These are phyloP conservation scores for Aspergillus panamensis DNA, from an alignment of 495 filamentous ascomycete genomes.

Conservation along the genomic window DNA sequence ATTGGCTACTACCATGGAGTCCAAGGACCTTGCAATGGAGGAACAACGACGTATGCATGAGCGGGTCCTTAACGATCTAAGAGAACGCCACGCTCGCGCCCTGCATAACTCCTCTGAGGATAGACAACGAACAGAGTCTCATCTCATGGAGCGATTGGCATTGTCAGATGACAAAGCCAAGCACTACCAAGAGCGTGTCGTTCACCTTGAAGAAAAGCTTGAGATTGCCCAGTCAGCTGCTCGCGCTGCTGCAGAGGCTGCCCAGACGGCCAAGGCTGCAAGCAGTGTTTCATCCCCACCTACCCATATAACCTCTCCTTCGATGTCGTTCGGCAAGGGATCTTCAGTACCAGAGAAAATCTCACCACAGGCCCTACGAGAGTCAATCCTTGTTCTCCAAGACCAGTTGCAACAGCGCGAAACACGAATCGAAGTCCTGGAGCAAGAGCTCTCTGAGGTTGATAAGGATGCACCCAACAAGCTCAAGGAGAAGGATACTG, in stretches of 20 bases:
- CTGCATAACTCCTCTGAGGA: slow-evolving; percentile 69
- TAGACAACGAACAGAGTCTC: slow-evolving; percentile 62
- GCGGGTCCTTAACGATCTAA: slow-evolving; percentile 58
- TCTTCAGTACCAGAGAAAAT: slow-evolving; percentile 74
- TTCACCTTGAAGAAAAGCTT: slow-evolving; percentile 82
- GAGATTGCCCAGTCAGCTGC: slow-evolving; percentile 89
- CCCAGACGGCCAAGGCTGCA: slow-evolving; percentile 58
- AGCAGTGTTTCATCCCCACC: slow-evolving; percentile 29
- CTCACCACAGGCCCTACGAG: slow-evolving; percentile 87
- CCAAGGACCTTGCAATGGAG: slow-evolving; percentile 60
- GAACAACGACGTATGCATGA: slow-evolving; percentile 70
- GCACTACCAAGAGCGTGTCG: slow-evolving; percentile 75
- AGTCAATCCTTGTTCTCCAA: slow-evolving; percentile 93
- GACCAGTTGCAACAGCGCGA: slow-evolving; percentile 95
- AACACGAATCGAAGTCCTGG: slow-evolving; percentile 78
- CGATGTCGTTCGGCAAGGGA: slow-evolving; percentile 39
- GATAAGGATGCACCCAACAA: slow-evolving; percentile 73
- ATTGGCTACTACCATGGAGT: slow-evolving; percentile 53
- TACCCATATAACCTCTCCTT: slow-evolving; percentile 42
- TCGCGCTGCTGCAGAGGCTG: slow-evolving; percentile 77
- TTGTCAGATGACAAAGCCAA: slow-evolving; percentile 75
- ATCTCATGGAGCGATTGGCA: slow-evolving; percentile 65
- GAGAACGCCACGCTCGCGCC: slow-evolving; percentile 68
- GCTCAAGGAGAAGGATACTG: slow-evolving; percentile 84
- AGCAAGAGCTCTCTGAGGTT: slow-evolving; percentile 60